A percentile compares a stretch with the other conserved stretches of the same genome.
Conservation (phyloP, 1,139 yeast genomes). For the Saccharomyces hybrid region DNA sequence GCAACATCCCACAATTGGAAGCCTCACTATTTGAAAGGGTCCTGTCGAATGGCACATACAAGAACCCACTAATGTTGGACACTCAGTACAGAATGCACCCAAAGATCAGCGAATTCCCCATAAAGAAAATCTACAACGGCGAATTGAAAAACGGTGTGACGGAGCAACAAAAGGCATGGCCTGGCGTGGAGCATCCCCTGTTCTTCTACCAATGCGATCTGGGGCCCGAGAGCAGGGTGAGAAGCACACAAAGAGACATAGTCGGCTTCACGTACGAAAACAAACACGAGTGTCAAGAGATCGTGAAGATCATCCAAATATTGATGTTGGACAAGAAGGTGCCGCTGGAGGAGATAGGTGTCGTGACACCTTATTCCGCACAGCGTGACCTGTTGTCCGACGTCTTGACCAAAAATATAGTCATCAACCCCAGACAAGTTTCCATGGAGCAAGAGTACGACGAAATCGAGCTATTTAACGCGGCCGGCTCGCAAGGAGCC, state of each 20-base stretch:
- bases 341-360: slow-evolving; percentile 46
- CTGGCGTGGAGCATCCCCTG: slow-evolving; percentile 43
- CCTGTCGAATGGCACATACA: slow-evolving; percentile 48
- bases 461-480: slow-evolving; percentile 38
- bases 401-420: slow-evolving; percentile 41
- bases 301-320: slow-evolving; percentile 41
- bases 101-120: slow-evolving; percentile 54
- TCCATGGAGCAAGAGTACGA: slow-evolving; percentile 47
- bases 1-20: slow-evolving; percentile 55
- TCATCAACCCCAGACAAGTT: slow-evolving; percentile 50
- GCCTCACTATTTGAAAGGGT: slow-evolving; percentile 56
- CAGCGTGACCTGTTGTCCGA: slow-evolving; percentile 59
- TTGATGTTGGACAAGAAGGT: slow-evolving; percentile 51
- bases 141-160: slow-evolving; percentile 54
- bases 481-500: slow-evolving; percentile 22
- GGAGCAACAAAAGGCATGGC: slow-evolving; percentile 40
- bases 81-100: slow-evolving; percentile 75
- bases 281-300: slow-evolving; percentile 43
- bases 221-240: slow-evolving; percentile 40
- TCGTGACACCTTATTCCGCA: slow-evolving; percentile 67
- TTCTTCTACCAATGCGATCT: slow-evolving; percentile 47
- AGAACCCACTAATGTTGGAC: slow-evolving; percentile 58
- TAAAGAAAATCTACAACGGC: slow-evolving; percentile 48
- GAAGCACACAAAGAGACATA: slow-evolving; percentile 35
- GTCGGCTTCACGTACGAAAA: slow-evolving; percentile 50